Evolutionary conservation across 768 basidiomycete genomes (phyloP).

Genomic region (Hericium erinaceus): DNA sequence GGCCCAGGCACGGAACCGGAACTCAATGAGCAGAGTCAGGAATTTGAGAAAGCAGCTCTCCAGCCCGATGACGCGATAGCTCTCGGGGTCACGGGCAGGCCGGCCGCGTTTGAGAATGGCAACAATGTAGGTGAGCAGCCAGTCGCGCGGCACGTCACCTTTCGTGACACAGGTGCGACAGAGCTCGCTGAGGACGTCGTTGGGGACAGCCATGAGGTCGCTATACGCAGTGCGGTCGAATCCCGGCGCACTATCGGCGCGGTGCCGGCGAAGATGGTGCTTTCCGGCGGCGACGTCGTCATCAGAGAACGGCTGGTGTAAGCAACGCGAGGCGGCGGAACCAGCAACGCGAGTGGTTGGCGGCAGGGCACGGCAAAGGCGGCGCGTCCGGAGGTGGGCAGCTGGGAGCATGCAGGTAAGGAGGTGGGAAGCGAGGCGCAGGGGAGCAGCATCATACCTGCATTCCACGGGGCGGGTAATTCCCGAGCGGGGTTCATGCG

Average conservation of each 20-base stretch:
- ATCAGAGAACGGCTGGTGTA: not conserved
- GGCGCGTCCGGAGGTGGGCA: not conserved
- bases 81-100: slow-evolving; percentile 11
- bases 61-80: slow-evolving; percentile 21
- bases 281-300: not conserved
- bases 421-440: not conserved
- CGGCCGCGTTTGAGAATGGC: not conserved
- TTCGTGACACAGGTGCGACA: not conserved
- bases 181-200: not conserved
- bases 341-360: not conserved
- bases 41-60: slow-evolving; percentile 22
- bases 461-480: no score
- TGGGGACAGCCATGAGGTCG: not conserved
- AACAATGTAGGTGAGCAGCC: not conserved
- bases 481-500: no score
- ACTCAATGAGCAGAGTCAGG: slow-evolving; percentile 18
- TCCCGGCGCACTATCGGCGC: not conserved
- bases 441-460: no score
- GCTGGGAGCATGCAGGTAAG: slow-evolving; percentile 22
- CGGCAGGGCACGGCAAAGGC: not conserved
- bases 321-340: not conserved
- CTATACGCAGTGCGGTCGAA: not conserved
- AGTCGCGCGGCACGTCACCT: not conserved
- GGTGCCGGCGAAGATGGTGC: not conserved
- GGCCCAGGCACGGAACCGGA: slow-evolving; percentile 12